Evolutionary conservation across 345 rosid species (phyloP), one percentile per base, ranked within the genome.

Genomic region (Theobroma cacao): DNA sequence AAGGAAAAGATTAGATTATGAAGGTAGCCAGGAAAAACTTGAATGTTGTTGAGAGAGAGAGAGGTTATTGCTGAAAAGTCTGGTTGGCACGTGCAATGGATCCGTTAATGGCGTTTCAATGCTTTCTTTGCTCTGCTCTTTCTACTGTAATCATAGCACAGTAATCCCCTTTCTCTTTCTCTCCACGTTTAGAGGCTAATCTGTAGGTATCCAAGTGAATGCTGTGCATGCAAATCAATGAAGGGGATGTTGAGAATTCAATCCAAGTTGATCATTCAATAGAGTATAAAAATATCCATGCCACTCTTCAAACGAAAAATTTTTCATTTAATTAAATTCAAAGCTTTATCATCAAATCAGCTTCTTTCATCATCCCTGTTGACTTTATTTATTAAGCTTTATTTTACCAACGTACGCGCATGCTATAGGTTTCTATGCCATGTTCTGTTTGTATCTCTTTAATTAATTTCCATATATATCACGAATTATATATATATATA

Each of bases 101-200:
- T 79, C 74, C 47, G 79, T 76, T 79, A 79, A 79, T 77, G 77
- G 76, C 78, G 75, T 77, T 79, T 77, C 70, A 84, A 81, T 68
- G 77, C 79, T 31, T 18, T 31, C 40, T 3, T 80, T 28, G 17
- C 18, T 38, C 4, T 28, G 31, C 53, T 40, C 22, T 45, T 18
- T 41, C 55, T 48, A 17, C 7, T 6, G 12, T 52, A 43, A 69
- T 28, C 14, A 70, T 9, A 24, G 30, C n/a, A 43, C 17, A 26
- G 30, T 12, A 30, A 45, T 1, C 2, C 0, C 18, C 28, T 48
- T 9, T 62, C 13, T 45, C 31, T 53, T 7, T 30, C 45, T 58
- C 75, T 58, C 81, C 77, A 56, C 18, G 61, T 77, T 81, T 62
- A 61, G 76, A 73, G 74, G 72, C 76, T 84, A 72, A 81, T 76